Base-by-base conservation (phyloP, 2,329 filamentous ascomycete genomes). In the Fusarium sp. region DNA sequence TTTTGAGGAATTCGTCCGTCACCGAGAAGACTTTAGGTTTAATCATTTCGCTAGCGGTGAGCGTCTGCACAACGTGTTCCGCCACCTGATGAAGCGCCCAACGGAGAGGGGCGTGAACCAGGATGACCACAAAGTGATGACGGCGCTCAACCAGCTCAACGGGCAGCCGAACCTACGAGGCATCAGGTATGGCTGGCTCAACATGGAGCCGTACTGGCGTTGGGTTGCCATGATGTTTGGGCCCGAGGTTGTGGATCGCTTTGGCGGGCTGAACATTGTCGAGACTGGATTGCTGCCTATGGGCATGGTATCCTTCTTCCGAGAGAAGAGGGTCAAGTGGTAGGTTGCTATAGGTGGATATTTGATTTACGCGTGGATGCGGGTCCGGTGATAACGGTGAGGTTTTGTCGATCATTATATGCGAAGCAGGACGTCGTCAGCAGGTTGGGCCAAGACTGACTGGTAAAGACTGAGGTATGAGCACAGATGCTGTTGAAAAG, bases 171-270 rank as follows among this genome's bases (percentile, higher is more conserved):
- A 57, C 12, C 48, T 73, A 41, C 66, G 67, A 16, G 71, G 74
- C 7, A 75, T 76, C 11, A 76, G 54, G 4, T 43, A 53, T 0
- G 31, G 62, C 27, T 84, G 81, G 81, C 0, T 44, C 0, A 3
- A 3, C 0, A 81, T 84, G 78, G 76, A 79, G 13, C 73, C 79
- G 5, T 87, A 87, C 59, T 85, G 84, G 82, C 79, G 77, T 58
- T 87, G 85, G 85, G 78, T 86, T 9, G 74, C 81, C 15, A 79
- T 80, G 66, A 76, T 85, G 67, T 85, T 84, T 28, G 83, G 83
- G 2, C 78, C 79, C 5, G 83, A 85, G 67, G 79, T 85, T 54
- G 73, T 85, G 6, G 76, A 78, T 8, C 75, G 79, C 12, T 86
- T 85, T 68, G 84, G 84, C 0, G 82, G 83, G 0, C 53, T 86